Evolutionary conservation across 2,329 filamentous ascomycete species (phyloP).

Genomic region (Alternaria arbusti): DNA sequence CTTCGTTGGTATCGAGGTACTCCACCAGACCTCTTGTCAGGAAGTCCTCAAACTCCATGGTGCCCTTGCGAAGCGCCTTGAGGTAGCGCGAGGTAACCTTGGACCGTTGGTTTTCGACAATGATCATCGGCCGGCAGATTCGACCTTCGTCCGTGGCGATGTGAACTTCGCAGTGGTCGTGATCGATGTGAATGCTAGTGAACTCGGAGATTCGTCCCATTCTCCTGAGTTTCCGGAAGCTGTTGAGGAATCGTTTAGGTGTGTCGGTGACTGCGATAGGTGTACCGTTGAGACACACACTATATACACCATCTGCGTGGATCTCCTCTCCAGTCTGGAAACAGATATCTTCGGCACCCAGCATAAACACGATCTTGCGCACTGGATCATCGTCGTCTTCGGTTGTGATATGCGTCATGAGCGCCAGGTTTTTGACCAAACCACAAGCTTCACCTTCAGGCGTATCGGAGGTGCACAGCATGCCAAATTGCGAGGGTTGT

Average conservation of each 20-base stretch:
- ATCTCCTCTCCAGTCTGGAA: slow-evolving; percentile 85
- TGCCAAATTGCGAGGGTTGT: slow-evolving; percentile 96
- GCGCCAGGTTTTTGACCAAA: slow-evolving; percentile 93
- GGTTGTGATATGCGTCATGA: slow-evolving; percentile 99
- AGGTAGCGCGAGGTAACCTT: slow-evolving; percentile 81
- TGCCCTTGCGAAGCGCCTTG: slow-evolving; percentile 79
- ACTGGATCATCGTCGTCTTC: slow-evolving; percentile 93
- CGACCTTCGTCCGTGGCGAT: slow-evolving; percentile 97
- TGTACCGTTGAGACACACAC: slow-evolving; percentile 95
- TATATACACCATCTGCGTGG: slow-evolving; percentile 81
- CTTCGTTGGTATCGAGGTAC: slow-evolving; percentile 97
- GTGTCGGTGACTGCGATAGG: slow-evolving; percentile 85
- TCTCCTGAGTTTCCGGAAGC: slow-evolving; percentile 84
- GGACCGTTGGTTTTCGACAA: slow-evolving; percentile 86
- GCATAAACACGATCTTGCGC: slow-evolving; percentile 80
- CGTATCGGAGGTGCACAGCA: slow-evolving; percentile 96
- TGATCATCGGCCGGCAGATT: slow-evolving; percentile 93
- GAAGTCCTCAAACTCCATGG: slow-evolving; percentile 92
- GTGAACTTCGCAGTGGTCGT: slow-evolving; percentile 88
- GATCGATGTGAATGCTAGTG: slow-evolving; percentile 94
- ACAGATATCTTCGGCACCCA: slow-evolving; percentile 84
- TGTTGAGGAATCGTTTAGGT: slow-evolving; percentile 83
- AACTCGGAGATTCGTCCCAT: slow-evolving; percentile 95
- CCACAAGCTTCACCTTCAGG: slow-evolving; percentile 98
- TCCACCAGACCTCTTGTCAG: slow-evolving; percentile 88